Conservation (phyloP, 805 yeast species). For the Debaryomyces prosopidis region DNA sequence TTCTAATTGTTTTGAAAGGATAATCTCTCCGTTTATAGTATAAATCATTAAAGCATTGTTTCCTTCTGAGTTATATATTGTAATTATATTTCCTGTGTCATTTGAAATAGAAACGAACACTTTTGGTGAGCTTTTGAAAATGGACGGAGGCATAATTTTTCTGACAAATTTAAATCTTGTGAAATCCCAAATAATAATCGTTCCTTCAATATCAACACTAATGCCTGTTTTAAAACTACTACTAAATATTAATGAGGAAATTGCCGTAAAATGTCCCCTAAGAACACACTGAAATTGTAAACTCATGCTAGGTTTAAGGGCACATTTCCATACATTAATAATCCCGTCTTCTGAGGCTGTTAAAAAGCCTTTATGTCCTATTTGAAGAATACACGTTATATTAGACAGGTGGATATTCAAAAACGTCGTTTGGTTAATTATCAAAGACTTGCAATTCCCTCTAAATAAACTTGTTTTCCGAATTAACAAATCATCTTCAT, state of each 20-base stretch:
- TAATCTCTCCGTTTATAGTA: constrained; percentile 55
- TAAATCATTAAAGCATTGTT: constrained; percentile 32
- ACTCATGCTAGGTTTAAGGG: constrained; percentile 22
- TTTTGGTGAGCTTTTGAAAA: constrained; percentile 9
- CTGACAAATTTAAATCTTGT: constrained; percentile 53
- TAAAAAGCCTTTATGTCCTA: constrained; percentile 43
- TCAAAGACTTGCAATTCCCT: constrained; percentile 28
- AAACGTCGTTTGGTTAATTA: constrained; percentile 44
- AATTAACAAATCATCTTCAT: constrained; percentile 38
- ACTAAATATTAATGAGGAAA: constrained; percentile 50
- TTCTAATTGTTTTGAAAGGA: constrained; percentile 20
- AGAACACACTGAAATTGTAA: constrained; percentile 46
- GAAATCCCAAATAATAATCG: constrained; percentile 64
- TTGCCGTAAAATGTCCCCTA: constrained; percentile 56
- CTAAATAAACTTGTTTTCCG: constrained; percentile 26
- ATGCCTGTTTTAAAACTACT: constrained; percentile 54
- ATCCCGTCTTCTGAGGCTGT: constrained; percentile 60
- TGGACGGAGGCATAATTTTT: constrained; percentile 19
- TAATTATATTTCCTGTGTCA: constrained; percentile 55
- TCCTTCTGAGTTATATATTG: constrained; percentile 22
- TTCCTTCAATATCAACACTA: constrained; percentile 56
- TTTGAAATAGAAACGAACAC: constrained; percentile 49
- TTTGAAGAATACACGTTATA: constrained; percentile 40
- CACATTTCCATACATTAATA: constrained; percentile 58
- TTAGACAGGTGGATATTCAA: constrained; percentile 41